Evolutionary conservation across 164 flowering plant genomes (phyloP), one percentile per base, ranked within the genome.

Genomic region (Chloranthus sessilifolius): DNA sequence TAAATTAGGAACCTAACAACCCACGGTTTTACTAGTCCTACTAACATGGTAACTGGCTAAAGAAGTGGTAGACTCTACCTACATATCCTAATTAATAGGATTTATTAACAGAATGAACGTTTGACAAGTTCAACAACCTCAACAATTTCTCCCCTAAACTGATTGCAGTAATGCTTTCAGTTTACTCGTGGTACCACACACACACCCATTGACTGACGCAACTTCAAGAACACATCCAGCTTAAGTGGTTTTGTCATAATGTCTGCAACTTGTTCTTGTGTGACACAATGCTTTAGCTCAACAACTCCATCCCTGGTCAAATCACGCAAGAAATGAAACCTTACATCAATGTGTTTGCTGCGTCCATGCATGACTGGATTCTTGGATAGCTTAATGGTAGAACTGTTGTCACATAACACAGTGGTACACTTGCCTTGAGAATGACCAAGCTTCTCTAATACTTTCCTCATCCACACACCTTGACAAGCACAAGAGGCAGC

Each of bases 311-410:
- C n/a, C n/a, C n/a, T n/a, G n/a, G n/a, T n/a, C n/a, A n/a, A n/a
- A n/a, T n/a, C n/a, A n/a, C n/a, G n/a, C n/a, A n/a, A n/a, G n/a
- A n/a, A n/a, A n/a, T n/a, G n/a, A n/a, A n/a, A n/a, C n/a, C n/a
- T n/a, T n/a, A n/a, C n/a, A n/a, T 34, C 48, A 36, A 25, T 37
- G 33, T 21, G 46, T 37, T 63, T 52, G 23, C 10, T 17, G 10
- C 1, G 11, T 0, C 25, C 26, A 17, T 17, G 47, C 24, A 7
- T 16, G 10, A 17, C n/a, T 10, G 47, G 47, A 17, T 46, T 46
- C 33, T 1, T 25, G 24, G 50, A 14, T 12, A 46, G 24, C 6
- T 14, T 3, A n/a, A 46, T 9, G 1, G 31, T 23, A 11, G 9
- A 19, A 5, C 10, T 27, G 14, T 29, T 47, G n/a, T 47, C 51